Base-by-base conservation (phyloP, 2,329 filamentous ascomycete species). In the Macroventuria anomochaeta region DNA sequence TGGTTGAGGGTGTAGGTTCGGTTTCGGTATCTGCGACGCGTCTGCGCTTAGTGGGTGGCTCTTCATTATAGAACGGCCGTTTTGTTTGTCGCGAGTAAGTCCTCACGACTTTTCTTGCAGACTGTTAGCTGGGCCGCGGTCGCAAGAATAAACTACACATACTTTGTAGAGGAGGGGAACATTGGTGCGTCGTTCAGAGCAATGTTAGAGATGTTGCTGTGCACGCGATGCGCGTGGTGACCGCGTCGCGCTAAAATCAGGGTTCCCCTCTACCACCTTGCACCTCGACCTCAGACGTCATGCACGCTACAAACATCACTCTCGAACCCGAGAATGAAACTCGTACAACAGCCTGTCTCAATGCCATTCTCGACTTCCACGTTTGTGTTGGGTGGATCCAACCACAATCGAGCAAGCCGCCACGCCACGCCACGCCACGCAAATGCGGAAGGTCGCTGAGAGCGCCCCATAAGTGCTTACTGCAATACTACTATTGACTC, bases 41-140 rank as follows among this genome's bases (percentile, higher is more conserved):
- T 65, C 70, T 64, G 46, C 72, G 73, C 55, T 76, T 76, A 28
- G 65, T 57, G 8, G 70, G 62, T 18, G 71, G 70, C 52, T 73
- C 71, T 37, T 67, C 68, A 53, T 70, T 64, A 49, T 62, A 59
- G 17, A 68, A 46, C 31, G 65, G 54, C 40, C 58, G 65, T 58
- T 69, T 72, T 38, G 59, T 62, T 40, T 69, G 66, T 58, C 73
- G 73, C 53, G 73, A 70, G 58, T 76, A 76, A 6, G 73, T 76
- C 42, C 61, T 65, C 21, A 70, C 56, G 13, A 63, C 47, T 49
- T 71, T 74, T 36, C 72, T 75, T 36, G 0, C 3, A 2, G 0
- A 21, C 5, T 17, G 20, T 73, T 62, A 72, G 59, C 39, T 46
- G 10, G 17, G 23, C 4, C 17, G 43, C 7, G 11, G 29, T n/a